phyloP scores from a whole-genome alignment of 495 filamentous ascomycete species.

The Podospora anserina region DNA sequence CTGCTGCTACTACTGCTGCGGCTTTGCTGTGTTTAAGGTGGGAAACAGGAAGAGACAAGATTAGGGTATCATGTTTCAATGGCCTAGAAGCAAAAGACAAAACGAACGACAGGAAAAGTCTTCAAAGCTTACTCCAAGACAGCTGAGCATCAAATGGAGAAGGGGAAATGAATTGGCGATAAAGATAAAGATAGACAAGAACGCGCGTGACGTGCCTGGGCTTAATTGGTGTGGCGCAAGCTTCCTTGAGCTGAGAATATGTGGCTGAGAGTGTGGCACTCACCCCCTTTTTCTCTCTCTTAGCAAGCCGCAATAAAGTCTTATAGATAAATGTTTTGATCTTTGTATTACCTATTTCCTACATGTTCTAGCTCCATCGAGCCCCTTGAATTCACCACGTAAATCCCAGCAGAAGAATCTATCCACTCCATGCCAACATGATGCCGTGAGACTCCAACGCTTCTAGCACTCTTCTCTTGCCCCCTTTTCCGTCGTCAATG shows the following conservation, averaged over 20 bases:
- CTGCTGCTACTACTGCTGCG: slow-evolving; percentile 1
- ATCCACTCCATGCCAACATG: background rate
- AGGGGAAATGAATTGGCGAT: background rate
- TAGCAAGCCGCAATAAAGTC: background rate
- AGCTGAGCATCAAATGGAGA: background rate
- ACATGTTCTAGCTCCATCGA: background rate
- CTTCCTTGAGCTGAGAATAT: background rate
- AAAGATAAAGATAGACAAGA: background rate
- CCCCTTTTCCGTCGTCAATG: background rate
- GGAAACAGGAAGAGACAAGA: background rate
- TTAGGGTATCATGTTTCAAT: background rate
- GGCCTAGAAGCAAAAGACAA: background rate
- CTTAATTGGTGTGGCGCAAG: background rate
- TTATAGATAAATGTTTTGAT: background rate
- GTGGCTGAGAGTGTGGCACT: background rate
- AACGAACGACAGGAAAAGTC: background rate
- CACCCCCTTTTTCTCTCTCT: background rate
- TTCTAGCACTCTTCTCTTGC: background rate
- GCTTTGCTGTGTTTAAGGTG: background rate
- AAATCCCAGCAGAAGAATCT: background rate
- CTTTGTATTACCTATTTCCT: background rate
- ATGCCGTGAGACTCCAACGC: background rate
- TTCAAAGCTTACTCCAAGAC: background rate
- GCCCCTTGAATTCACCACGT: background rate
- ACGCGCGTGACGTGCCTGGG: background rate